A percentile compares a stretch with the other conserved stretches of the same genome.
phyloP scores from a whole-genome alignment of 1,139 yeast species.

The Yamadazyma dushanensis region DNA sequence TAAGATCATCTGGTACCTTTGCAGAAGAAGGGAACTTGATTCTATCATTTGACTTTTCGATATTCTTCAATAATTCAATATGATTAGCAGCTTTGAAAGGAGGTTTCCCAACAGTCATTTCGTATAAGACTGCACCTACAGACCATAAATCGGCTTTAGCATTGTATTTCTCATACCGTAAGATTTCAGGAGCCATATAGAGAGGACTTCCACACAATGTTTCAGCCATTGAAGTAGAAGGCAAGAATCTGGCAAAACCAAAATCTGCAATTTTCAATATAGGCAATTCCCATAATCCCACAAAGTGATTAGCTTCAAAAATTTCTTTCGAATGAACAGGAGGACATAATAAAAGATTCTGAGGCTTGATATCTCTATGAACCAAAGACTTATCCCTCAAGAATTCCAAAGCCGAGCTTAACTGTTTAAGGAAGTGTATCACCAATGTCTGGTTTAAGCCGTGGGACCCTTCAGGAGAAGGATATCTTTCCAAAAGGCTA shows the following conservation, averaged over 20 bases:
- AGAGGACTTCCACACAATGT: conserved; percentile 96
- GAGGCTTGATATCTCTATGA: conserved; percentile 94
- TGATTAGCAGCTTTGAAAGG: conserved; percentile 94
- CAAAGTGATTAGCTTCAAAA: conserved; percentile 57
- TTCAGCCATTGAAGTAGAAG: conserved; percentile 91
- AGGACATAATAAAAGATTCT: conserved; percentile 80
- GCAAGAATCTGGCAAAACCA: conserved; percentile 94
- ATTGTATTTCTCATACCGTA: conserved; percentile 90
- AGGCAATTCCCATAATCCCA: conserved; percentile 87
- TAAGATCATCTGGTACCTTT: conserved; percentile 61
- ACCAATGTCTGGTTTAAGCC: conserved; percentile 82
- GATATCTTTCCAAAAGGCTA: conserved; percentile 75
- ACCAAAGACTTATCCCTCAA: conserved; percentile 81
- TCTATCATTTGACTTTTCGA: conserved; percentile 76
- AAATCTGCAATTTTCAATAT: conserved; percentile 92
- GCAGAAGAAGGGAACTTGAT: conserved; percentile 72
- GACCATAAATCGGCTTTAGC: conserved; percentile 99
- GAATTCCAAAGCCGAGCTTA: conserved; percentile 80
- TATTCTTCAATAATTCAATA: conserved; percentile 80
- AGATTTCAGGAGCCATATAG: conserved; percentile 97
- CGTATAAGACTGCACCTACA: conserved; percentile 93
- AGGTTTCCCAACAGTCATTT: conserved; percentile 93
- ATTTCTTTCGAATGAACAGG: conserved; percentile 60
- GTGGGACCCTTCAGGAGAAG: conserved; percentile 73
- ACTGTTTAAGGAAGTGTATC: conserved; percentile 81